phyloP scores from a whole-genome alignment of 2,329 filamentous ascomycete genomes.

The Incumbomyces delicatus region DNA sequence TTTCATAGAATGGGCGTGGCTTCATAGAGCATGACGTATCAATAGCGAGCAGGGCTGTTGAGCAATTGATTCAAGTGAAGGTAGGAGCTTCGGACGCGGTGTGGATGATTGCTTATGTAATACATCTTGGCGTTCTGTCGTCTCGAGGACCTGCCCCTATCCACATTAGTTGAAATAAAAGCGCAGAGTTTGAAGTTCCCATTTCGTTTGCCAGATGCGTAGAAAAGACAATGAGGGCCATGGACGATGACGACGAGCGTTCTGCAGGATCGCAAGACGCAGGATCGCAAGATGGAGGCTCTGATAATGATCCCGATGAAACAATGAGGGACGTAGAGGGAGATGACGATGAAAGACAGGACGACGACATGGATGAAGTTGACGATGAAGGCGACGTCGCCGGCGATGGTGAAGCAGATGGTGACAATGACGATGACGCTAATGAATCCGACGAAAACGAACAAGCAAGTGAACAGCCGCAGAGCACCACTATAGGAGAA shows the following conservation, averaged over 20 bases:
- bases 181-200: too few species aligned
- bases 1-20: too few species aligned
- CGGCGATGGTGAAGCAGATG: constrained; percentile 32
- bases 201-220: too few species aligned
- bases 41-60: too few species aligned
- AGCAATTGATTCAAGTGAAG: too few species aligned
- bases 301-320: constrained; percentile 40
- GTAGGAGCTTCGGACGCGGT: too few species aligned
- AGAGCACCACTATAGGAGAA: constrained; percentile 21
- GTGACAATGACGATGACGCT: constrained; percentile 34
- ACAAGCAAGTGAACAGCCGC: constrained; percentile 18
- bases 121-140: too few species aligned
- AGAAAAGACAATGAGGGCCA: not conserved
- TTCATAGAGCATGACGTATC: too few species aligned
- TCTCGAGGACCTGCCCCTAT: too few species aligned
- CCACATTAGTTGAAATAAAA: too few species aligned
- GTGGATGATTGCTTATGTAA: too few species aligned
- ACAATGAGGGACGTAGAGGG: constrained; percentile 34
- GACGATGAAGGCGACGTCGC: constrained; percentile 39
- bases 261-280: constrained; percentile 5
- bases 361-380: constrained; percentile 32
- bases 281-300: constrained; percentile 41
- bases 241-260: constrained; percentile 4
- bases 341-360: constrained; percentile 26
- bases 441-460: constrained; percentile 38